Evolutionary conservation across 768 basidiomycete species (phyloP), one percentile per base, ranked within the genome.

Genomic region (Suillus lakei): DNA sequence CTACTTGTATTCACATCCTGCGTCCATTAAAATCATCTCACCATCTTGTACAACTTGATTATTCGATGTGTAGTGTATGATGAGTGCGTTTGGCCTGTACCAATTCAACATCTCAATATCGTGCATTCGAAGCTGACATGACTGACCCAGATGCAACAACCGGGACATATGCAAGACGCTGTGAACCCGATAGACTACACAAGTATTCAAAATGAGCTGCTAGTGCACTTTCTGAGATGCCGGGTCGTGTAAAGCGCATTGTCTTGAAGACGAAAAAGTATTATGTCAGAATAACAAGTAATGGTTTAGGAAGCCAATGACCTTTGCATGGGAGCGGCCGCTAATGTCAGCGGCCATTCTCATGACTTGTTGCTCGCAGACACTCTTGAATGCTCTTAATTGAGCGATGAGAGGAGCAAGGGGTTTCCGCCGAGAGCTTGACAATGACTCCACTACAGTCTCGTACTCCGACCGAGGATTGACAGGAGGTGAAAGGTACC

Each of bases 41-140:
- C 83, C 87, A 1, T 87, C 78, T 46, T 83, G 81, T 10, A 96
- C 77, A 23, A 91, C 70, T 64, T 93, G 92, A 74, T 97, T 90
- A 76, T 99, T 99, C 21, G 90, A 85, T 0, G 95, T 97, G 74
- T 99, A 99, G 72, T 99, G 98, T 66, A 99, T 95, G 48, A 93
- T 90, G 1, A 98, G 83, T 9, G 93, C 89, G 72, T 98, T 98
- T 2, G 91, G 84, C 34, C 95, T 96, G 39, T 58, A 68, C 43
- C 32, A 5, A n/a, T 34, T 63, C 28, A 55, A 59, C 8, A 28
- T n/a, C 28, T 32, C 34, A 16, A 23, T 61, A 4, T 18, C 2
- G 8, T 60, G 9, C 53, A 61, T 21, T 39, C 16, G 5, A 44
- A 68, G 43, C 46, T 41, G 21, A 30, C 7, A 68, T 64, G 9